Conservation (phyloP, 228 moss, liverwort and hornwort species). For the Sphagnum fallax region DNA sequence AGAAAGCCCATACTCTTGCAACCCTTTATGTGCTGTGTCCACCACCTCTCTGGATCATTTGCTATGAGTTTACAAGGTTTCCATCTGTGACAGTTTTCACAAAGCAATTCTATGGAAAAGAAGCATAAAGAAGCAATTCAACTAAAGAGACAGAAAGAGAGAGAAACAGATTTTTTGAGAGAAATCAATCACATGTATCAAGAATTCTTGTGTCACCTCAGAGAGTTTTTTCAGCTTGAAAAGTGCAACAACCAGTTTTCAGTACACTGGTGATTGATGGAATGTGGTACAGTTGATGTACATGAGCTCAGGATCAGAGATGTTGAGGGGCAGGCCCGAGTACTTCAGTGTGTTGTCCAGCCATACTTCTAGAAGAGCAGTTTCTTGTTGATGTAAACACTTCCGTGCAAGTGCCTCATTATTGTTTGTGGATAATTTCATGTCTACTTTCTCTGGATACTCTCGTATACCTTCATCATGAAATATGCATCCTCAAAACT, state of each 20-base stretch:
- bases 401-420: background rate
- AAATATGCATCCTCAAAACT: background rate
- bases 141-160: background rate
- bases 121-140: too few relatives aligned
- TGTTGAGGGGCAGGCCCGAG: constrained; percentile 1
- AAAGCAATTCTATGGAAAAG: background rate
- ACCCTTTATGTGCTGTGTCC: constrained; percentile 7
- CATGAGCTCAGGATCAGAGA: background rate
- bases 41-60: constrained; percentile 2
- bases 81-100: too few relatives aligned
- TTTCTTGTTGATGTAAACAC: background rate
- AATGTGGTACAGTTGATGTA: background rate
- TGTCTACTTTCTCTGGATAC: background rate
- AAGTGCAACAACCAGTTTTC: too few relatives aligned
- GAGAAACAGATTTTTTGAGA: background rate
- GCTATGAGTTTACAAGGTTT: background rate
- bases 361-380: constrained; percentile 8
- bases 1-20: constrained; percentile 6
- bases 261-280: too few relatives aligned
- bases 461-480: background rate
- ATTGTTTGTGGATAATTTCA: background rate
- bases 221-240: too few relatives aligned
- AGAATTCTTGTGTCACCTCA: too few relatives aligned
- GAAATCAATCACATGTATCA: background rate
- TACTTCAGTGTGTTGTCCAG: constrained; percentile 5